Evolutionary conservation across 257 asterid species (phyloP).

Genomic region (Ilex asprella): DNA sequence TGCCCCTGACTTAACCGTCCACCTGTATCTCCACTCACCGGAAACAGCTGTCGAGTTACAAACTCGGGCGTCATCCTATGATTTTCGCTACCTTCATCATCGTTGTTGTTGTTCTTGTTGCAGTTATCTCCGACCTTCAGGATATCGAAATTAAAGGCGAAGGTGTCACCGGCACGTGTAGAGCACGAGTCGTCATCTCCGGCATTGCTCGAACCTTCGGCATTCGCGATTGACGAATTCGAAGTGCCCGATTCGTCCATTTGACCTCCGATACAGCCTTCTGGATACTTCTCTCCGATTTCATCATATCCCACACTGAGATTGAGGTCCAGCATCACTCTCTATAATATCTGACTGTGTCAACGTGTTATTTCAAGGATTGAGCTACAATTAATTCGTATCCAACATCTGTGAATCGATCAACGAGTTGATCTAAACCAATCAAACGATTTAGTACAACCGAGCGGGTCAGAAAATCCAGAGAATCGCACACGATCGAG

Average conservation of each 20-base stretch:
- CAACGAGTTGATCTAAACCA: no score
- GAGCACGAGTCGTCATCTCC: background rate
- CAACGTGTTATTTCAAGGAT: no score
- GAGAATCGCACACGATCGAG: no score
- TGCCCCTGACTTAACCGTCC: background rate
- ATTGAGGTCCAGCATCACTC: background rate
- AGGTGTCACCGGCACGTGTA: background rate
- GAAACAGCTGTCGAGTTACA: conserved; percentile 1
- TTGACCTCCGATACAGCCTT: background rate
- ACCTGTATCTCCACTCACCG: background rate
- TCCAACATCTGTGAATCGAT: no score
- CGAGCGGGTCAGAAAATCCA: no score
- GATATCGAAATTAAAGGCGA: background rate
- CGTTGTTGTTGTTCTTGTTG: background rate
- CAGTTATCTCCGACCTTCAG: background rate
- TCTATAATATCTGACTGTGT: no score
- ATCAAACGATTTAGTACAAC: no score
- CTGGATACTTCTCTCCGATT: background rate
- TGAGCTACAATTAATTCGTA: no score
- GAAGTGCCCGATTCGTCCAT: conserved; percentile 3
- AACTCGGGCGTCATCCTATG: background rate
- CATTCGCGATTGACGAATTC: background rate
- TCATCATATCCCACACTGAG: background rate
- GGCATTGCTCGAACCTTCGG: background rate
- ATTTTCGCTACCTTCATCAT: background rate